These are phyloP conservation scores for Tricholoma bakamatsutake DNA, from an alignment of 768 basidiomycete species.

Conservation along the genomic window DNA sequence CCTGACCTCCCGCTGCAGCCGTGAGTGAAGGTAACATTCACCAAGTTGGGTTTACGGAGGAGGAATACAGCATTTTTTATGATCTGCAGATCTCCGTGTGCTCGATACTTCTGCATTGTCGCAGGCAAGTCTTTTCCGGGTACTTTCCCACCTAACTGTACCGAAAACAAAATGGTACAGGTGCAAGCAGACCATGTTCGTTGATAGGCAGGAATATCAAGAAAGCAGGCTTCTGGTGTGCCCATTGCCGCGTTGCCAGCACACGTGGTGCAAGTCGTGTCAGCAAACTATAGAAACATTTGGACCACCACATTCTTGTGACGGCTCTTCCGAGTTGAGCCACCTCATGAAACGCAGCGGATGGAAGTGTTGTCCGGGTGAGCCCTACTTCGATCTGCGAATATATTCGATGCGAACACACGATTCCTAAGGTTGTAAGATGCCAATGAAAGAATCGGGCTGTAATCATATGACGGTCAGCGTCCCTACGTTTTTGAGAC, in stretches of 20 bases:
- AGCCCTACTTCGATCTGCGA: constrained; percentile 7
- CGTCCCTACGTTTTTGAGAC: neutral
- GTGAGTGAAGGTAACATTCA: constrained; percentile 35
- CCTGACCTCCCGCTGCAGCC: constrained; percentile 18
- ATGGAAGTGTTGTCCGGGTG: constrained; percentile 63
- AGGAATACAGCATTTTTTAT: constrained; percentile 33
- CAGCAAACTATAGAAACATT: constrained; percentile 34
- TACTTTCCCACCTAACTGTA: neutral
- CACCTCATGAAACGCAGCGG: constrained; percentile 46
- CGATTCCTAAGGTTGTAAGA: constrained; percentile 31
- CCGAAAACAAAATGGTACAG: constrained; percentile 23
- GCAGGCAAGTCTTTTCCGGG: constrained; percentile 30
- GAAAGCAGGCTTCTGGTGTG: constrained; percentile 38
- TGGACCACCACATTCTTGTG: constrained; percentile 49
- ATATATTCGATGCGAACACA: neutral
- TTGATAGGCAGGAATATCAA: constrained; percentile 44
- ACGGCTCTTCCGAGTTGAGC: constrained; percentile 49
- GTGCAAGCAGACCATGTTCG: constrained; percentile 41
- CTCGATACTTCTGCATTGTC: constrained; percentile 43
- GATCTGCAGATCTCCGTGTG: constrained; percentile 40
- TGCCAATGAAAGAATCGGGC: constrained; percentile 46
- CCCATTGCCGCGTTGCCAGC: constrained; percentile 38
- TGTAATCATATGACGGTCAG: constrained; percentile 59
- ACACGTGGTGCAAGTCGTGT: constrained; percentile 61
- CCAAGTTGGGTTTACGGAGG: constrained; percentile 36